These are phyloP conservation scores for Vanilla planifolia DNA, from an alignment of 106 monocot species.

Conservation along the genomic window DNA sequence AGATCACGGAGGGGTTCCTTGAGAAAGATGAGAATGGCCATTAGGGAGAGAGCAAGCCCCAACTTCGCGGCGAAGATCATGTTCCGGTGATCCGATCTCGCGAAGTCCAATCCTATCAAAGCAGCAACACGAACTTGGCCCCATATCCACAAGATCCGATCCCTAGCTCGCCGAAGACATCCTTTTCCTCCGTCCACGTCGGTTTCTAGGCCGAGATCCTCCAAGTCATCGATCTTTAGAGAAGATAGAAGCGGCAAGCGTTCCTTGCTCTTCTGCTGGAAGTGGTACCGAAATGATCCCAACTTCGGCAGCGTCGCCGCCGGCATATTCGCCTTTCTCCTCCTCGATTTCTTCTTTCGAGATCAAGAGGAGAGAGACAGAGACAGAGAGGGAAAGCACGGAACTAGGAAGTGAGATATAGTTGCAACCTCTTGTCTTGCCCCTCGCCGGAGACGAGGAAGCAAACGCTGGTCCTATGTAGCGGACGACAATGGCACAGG, in stretches of 20 bases:
- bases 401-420: too few species aligned
- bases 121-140: constrained; percentile 1
- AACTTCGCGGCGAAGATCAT: constrained; percentile 75
- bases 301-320: constrained; percentile 8
- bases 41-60: constrained; percentile 66
- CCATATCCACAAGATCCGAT: constrained; percentile 11
- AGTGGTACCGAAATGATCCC: constrained; percentile 50
- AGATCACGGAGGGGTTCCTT: constrained; percentile 47
- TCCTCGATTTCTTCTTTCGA: not conserved
- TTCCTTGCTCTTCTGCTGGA: constrained; percentile 51
- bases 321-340: not conserved
- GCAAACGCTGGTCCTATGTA: too few species aligned
- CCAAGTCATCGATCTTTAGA: constrained; percentile 9
- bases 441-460: too few species aligned
- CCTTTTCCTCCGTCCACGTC: constrained; percentile 7
- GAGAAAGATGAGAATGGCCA: constrained; percentile 69
- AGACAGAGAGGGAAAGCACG: too few species aligned
- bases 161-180: constrained; percentile 12
- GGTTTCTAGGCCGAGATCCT: constrained; percentile 4
- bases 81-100: constrained; percentile 54
- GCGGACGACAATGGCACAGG: too few species aligned
- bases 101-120: constrained; percentile 47
- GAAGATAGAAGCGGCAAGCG: constrained; percentile 27
- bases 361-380: not conserved
- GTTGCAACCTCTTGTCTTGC: too few species aligned